Evolutionary conservation across 2,329 filamentous ascomycete genomes (phyloP).

Genomic region (Fusarium nisikadoi): DNA sequence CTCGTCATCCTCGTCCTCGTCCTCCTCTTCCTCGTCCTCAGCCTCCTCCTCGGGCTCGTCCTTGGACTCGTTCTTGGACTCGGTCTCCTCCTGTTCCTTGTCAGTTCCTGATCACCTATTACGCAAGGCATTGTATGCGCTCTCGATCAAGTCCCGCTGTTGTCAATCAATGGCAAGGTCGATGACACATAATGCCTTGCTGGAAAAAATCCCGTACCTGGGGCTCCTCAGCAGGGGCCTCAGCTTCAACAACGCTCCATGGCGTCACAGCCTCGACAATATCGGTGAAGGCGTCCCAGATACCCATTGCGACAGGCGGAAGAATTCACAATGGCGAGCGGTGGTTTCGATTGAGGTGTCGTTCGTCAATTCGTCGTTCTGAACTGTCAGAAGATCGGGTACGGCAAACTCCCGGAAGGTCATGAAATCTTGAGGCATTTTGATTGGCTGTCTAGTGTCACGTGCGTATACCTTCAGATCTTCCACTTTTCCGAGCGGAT

Average conservation of each 20-base stretch:
- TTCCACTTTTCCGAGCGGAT: conserved; percentile 24
- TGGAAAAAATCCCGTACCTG: conserved; percentile 55
- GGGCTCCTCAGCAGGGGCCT: conserved; percentile 74
- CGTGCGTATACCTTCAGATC: not conserved
- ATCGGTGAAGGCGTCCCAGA: conserved; percentile 73
- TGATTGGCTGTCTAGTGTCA: too few species aligned
- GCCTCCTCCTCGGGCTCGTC: conserved; percentile 49
- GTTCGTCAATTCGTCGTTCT: conserved; percentile 46
- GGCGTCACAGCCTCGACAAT: conserved; percentile 72
- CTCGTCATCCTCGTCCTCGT: conserved; percentile 76
- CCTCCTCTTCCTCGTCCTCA: conserved; percentile 62
- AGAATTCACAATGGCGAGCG: conserved; percentile 55
- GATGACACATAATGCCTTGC: conserved; percentile 34
- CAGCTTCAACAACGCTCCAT: conserved; percentile 72
- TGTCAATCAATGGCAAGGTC: conserved; percentile 25
- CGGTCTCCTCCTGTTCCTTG: conserved; percentile 50
- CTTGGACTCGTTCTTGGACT: conserved; percentile 62
- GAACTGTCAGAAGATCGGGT: too few species aligned
- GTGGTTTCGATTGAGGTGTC: conserved; percentile 51
- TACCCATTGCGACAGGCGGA: conserved; percentile 66
- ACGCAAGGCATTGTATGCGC: not conserved
- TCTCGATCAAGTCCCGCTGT: conserved; percentile 1
- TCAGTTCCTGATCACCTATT: conserved; percentile 25
- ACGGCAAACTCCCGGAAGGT: too few species aligned
- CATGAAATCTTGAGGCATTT: too few species aligned